A percentile compares a stretch with the other conserved stretches of the same genome.
Evolutionary conservation across 2,329 filamentous ascomycete genomes (phyloP).

Genomic region (Penicillium sp.): DNA sequence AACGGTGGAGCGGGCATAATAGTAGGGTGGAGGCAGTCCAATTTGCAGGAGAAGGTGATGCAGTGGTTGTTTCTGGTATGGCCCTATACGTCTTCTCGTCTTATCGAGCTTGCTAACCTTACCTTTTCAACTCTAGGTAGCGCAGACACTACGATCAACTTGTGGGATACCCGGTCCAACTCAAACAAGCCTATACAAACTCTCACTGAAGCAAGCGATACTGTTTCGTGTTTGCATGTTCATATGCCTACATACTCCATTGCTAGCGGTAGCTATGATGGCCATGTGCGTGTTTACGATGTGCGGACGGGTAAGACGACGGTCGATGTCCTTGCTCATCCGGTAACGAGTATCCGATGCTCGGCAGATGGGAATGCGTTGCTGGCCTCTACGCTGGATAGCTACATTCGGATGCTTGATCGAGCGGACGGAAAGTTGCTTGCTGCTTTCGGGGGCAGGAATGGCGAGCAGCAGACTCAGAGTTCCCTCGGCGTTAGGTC

Average conservation of each 20-base stretch:
- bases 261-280: slow-evolving; percentile 75
- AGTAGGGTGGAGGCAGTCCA: slow-evolving; percentile 71
- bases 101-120: slow-evolving; percentile 2
- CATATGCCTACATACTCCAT: slow-evolving; percentile 48
- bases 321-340: slow-evolving; percentile 61
- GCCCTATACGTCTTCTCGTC: not conserved
- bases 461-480: slow-evolving; percentile 40
- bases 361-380: slow-evolving; percentile 69
- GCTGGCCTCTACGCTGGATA: slow-evolving; percentile 71
- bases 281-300: slow-evolving; percentile 75
- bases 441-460: slow-evolving; percentile 57
- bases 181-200: slow-evolving; percentile 41
- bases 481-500: slow-evolving; percentile 13
- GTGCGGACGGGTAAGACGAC: slow-evolving; percentile 66
- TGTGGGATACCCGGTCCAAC: slow-evolving; percentile 42
- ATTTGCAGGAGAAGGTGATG: slow-evolving; percentile 72
- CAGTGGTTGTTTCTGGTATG: slow-evolving; percentile 60
- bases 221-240: slow-evolving; percentile 38
- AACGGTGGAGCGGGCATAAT: slow-evolving; percentile 67
- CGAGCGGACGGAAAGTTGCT: slow-evolving; percentile 67
- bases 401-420: slow-evolving; percentile 74
- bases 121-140: slow-evolving; percentile 29
- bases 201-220: slow-evolving; percentile 39
- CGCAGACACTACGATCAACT: slow-evolving; percentile 40
- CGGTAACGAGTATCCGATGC: slow-evolving; percentile 69